These are phyloP conservation scores for Grammothele lineata DNA, from an alignment of 768 basidiomycete genomes.

Conservation along the genomic window DNA sequence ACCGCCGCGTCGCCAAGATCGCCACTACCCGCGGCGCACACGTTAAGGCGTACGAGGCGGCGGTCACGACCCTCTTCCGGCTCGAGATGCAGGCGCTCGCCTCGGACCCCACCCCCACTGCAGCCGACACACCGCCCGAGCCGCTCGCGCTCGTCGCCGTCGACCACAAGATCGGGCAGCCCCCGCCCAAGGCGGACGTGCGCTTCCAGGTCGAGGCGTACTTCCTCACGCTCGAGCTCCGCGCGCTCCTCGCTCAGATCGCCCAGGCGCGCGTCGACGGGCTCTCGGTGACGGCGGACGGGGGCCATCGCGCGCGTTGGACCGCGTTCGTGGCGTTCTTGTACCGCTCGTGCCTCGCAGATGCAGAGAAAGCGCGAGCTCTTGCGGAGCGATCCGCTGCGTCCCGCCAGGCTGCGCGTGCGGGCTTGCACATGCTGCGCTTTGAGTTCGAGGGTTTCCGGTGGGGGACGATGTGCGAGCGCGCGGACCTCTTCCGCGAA, in stretches of 20 bases:
- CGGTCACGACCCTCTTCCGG: slow-evolving; percentile 28
- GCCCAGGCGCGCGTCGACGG: slow-evolving; percentile 24
- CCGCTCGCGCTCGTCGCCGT: slow-evolving; percentile 26
- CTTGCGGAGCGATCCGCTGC: slow-evolving; percentile 25
- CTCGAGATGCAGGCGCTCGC: slow-evolving; percentile 24
- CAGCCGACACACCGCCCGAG: slow-evolving; percentile 21
- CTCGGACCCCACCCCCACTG: slow-evolving; percentile 7
- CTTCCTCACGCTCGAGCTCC: slow-evolving; percentile 31
- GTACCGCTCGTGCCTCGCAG: slow-evolving; percentile 23
- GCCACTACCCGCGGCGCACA: slow-evolving; percentile 28
- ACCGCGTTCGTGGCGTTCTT: slow-evolving; percentile 20
- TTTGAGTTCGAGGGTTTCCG: slow-evolving; percentile 26
- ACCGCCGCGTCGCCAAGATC: slow-evolving; percentile 22
- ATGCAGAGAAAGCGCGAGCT: slow-evolving; percentile 20
- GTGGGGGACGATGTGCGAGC: slow-evolving; percentile 15
- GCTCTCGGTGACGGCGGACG: slow-evolving; percentile 4
- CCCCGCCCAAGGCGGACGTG: slow-evolving; percentile 31
- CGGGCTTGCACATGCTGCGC: slow-evolving; percentile 18
- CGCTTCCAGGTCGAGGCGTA: slow-evolving; percentile 33
- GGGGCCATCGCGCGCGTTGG: slow-evolving; percentile 18
- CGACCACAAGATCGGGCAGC: slow-evolving; percentile 29
- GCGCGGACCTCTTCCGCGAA: background rate
- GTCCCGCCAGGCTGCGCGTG: slow-evolving; percentile 25
- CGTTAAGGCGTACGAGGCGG: slow-evolving; percentile 30
- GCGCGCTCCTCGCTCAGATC: slow-evolving; percentile 28